phyloP scores from a whole-genome alignment of 148 eudicot species.

The Heliamphora exappendiculata region DNA sequence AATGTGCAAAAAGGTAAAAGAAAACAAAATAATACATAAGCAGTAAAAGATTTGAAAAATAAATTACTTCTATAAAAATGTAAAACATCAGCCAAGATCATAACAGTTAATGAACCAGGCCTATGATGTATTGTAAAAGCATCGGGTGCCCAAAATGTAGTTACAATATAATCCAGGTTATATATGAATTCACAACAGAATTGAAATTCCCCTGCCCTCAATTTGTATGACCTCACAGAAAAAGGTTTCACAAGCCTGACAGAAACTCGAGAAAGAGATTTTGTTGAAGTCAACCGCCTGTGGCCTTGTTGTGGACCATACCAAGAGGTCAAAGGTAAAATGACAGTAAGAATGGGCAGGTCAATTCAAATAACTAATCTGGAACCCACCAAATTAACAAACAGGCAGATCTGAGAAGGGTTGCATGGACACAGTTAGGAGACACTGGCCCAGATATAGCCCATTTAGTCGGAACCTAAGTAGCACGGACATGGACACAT shows the following conservation, averaged over 20 bases:
- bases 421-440: no score
- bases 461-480: no score
- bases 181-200: neutral
- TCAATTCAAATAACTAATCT: no score
- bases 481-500: no score
- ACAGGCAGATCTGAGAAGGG: no score
- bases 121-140: neutral
- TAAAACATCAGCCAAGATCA: constrained; percentile 1
- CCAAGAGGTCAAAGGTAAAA: no score
- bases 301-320: no score
- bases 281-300: no score
- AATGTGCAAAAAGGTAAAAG: neutral
- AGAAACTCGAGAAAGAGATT: no score
- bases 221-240: neutral
- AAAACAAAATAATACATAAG: neutral
- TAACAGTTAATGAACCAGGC: neutral
- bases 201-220: neutral
- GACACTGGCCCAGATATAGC: no score
- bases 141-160: neutral
- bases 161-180: neutral
- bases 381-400: no score
- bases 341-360: no score
- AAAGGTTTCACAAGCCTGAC: neutral
- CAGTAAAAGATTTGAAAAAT: neutral
- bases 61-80: neutral